Base-by-base conservation (phyloP, 2,329 filamentous ascomycete species). In the Grosmannia serpens region DNA sequence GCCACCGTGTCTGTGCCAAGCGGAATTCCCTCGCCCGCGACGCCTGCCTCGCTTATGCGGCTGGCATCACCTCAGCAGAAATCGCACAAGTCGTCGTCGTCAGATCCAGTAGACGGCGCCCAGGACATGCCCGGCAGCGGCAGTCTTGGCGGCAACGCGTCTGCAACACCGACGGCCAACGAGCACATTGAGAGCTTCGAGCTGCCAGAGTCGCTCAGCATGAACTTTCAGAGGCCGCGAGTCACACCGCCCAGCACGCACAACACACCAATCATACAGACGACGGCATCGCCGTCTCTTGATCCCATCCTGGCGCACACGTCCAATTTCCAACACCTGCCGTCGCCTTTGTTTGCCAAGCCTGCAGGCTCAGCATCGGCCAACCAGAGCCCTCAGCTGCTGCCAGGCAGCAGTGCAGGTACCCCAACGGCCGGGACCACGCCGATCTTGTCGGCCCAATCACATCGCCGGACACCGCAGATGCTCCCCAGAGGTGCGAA, bases 11-110 rank as follows among this genome's bases (percentile, higher is more conserved):
- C 29, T 59, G 62, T 54, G 58, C 63, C 51, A 2, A 56, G 58
- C 20, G 74, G 72, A 26, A 76, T 75, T 56, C 75, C 73, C 65
- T 82, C 84, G 56, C 88, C 89, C 13, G 91, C 89, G 1, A 95
- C 91, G 0, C 91, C 91, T 1, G 89, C 91, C 10, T 95, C 91
- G 8, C 73, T 96, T 60, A 96, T 96, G 88, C 87, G 84, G 65
- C 77, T 92, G 50, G 79, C 77, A 4, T 77, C 79, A 29, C 80
- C 80, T 65, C 76, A 33, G 67, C 72, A 61, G 69, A 69, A 60
- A 10, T 59, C 60, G 10, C 61, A 63, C 54, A 60, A 59, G 47
- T 27, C 61, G 4, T 59, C 61, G 4, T 59, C 63, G 3, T 49
- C 60, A 4, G 44, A 56, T 2, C 20, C 22, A 7, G 35, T 38